Evolutionary conservation across 1,284 basidiomycete species (phyloP).

Genomic region (Coriolopsis trogii): DNA sequence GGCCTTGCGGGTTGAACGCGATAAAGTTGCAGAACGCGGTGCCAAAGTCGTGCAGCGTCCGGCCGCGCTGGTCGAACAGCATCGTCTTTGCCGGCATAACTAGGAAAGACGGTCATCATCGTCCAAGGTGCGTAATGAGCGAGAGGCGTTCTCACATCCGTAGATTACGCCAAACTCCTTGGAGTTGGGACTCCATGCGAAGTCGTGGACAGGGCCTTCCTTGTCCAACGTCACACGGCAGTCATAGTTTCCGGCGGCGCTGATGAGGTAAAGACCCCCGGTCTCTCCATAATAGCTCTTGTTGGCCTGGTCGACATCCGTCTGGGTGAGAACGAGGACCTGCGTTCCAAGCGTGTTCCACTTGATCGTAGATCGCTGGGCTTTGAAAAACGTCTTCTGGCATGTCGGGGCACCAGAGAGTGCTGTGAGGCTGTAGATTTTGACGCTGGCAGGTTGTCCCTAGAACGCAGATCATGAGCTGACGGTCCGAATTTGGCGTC

Average conservation of each 20-base stretch:
- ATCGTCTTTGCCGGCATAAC: constrained; percentile 96
- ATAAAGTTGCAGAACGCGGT: constrained; percentile 90
- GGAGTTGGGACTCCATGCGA: constrained; percentile 95
- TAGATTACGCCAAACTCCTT: constrained; percentile 97
- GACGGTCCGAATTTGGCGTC: no score
- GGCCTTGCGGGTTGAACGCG: constrained; percentile 93
- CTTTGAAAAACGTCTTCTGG: constrained; percentile 95
- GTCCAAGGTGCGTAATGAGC: not conserved
- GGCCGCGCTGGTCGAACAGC: constrained; percentile 90
- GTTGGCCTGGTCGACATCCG: constrained; percentile 96
- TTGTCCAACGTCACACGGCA: constrained; percentile 93
- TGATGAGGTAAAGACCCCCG: constrained; percentile 88
- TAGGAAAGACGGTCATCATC: constrained; percentile 37
- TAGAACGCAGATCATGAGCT: constrained; percentile 28
- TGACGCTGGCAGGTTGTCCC: constrained; percentile 92
- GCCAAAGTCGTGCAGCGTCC: constrained; percentile 90
- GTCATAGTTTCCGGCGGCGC: constrained; percentile 95
- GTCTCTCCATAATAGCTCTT: constrained; percentile 99
- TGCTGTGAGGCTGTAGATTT: constrained; percentile 78
- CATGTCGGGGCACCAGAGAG: constrained; percentile 65
- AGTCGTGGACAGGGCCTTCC: constrained; percentile 97
- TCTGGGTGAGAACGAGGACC: constrained; percentile 89
- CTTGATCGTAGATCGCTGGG: constrained; percentile 92
- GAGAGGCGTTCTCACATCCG: constrained; percentile 70
- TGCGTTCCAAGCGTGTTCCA: constrained; percentile 94